Conservation (phyloP, 73 alveolate species). For the Uronychia setigera region DNA sequence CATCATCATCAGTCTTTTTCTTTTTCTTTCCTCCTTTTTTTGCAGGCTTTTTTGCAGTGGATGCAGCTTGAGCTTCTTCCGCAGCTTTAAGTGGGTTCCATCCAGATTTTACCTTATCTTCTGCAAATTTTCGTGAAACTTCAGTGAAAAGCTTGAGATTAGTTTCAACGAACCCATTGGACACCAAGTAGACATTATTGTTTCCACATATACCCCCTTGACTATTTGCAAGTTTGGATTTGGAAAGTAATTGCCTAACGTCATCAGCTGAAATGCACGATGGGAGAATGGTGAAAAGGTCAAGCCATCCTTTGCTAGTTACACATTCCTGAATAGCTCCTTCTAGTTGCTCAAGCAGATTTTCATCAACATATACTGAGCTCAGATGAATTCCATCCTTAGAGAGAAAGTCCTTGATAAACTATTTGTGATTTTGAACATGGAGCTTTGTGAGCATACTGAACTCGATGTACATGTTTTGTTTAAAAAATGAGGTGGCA, state of each 20-base stretch:
- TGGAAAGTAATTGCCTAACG: conserved; percentile 5
- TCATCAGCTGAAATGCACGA: conserved; percentile 41
- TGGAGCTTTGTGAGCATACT: conserved; percentile 25
- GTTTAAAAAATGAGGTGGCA: conserved; percentile 10
- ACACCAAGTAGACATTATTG: neutral
- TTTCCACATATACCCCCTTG: neutral
- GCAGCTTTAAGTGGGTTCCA: conserved; percentile 11
- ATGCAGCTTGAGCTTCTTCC: conserved; percentile 6
- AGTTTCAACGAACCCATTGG: neutral
- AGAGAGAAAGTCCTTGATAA: conserved; percentile 1
- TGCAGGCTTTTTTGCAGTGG: neutral
- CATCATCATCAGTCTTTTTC: conserved; percentile 21
- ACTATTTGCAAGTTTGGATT: neutral
- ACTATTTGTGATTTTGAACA: conserved; percentile 36
- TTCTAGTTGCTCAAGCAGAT: conserved; percentile 15
- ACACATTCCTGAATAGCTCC: conserved; percentile 22
- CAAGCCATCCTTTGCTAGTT: conserved; percentile 9
- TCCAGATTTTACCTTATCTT: conserved; percentile 18
- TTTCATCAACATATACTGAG: conserved; percentile 17
- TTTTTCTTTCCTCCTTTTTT: conserved; percentile 15
- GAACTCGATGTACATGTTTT: conserved; percentile 48
- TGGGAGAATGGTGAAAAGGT: conserved; percentile 24
- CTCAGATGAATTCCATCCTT: conserved; percentile 11
- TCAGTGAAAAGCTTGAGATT: neutral
- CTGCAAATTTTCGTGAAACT: conserved; percentile 9